Evolutionary conservation across 2,329 filamentous ascomycete species (phyloP).

Genomic region (Elsinoe arachidis): DNA sequence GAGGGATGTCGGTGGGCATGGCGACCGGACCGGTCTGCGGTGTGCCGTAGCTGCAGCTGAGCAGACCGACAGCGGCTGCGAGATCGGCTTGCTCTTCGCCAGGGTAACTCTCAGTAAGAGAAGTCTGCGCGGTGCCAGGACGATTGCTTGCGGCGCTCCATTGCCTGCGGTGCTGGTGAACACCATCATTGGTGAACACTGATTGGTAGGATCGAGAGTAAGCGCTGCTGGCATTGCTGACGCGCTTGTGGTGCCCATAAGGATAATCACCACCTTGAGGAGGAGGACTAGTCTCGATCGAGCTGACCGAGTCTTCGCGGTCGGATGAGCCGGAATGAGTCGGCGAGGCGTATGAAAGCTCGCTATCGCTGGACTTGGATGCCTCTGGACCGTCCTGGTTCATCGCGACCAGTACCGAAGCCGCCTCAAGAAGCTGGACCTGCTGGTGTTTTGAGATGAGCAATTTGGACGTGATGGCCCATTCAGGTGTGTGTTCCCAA

Average conservation of each 20-base stretch:
- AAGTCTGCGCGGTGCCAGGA: constrained; percentile 60
- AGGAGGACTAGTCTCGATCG: constrained; percentile 85
- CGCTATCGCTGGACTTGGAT: constrained; percentile 62
- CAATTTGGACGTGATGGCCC: constrained; percentile 93
- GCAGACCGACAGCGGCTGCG: constrained; percentile 79
- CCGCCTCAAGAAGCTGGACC: constrained; percentile 92
- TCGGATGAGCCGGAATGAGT: constrained; percentile 75
- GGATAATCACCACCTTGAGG: constrained; percentile 60
- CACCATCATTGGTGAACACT: constrained; percentile 43
- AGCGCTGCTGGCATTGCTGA: constrained; percentile 39
- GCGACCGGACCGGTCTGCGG: constrained; percentile 56
- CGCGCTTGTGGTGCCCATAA: constrained; percentile 33
- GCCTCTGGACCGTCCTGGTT: constrained; percentile 60
- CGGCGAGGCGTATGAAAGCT: constrained; percentile 73
- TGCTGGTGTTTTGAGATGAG: constrained; percentile 99
- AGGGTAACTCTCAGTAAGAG: constrained; percentile 56
- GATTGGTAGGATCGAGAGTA: constrained; percentile 77
- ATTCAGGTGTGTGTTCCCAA: constrained; percentile 99
- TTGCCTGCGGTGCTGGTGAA: constrained; percentile 52
- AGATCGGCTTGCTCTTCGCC: constrained; percentile 80
- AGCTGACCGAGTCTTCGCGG: constrained; percentile 68
- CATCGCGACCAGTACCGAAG: constrained; percentile 93
- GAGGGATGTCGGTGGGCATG: constrained; percentile 66
- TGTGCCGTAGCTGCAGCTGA: constrained; percentile 86
- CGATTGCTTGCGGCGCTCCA: constrained; percentile 59